Conservation (phyloP, 768 basidiomycete genomes). For the Hygrocybe punicea region DNA sequence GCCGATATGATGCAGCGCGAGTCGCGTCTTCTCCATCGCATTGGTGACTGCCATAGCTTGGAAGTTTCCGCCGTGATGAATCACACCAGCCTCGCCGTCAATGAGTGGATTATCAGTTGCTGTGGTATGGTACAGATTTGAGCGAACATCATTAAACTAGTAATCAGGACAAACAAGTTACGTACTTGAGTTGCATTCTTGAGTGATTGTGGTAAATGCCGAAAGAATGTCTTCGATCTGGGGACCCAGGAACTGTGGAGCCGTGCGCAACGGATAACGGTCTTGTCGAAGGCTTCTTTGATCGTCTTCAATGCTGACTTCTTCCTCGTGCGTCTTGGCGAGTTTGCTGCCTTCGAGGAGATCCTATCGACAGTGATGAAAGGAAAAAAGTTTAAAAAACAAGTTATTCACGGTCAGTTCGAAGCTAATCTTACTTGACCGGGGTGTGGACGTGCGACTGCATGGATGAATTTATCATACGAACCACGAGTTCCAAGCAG, state of each 20-base stretch:
- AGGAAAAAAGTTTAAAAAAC: neutral
- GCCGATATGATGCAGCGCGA: slow-evolving; percentile 65
- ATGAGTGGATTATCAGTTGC: slow-evolving; percentile 83
- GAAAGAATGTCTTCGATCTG: slow-evolving; percentile 71
- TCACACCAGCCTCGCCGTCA: slow-evolving; percentile 58
- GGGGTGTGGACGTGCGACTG: slow-evolving; percentile 69
- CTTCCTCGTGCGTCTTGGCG: slow-evolving; percentile 57
- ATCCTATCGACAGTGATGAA: slow-evolving; percentile 29
- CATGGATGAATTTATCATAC: slow-evolving; percentile 71
- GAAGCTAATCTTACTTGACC: slow-evolving; percentile 51
- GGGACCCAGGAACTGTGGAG: slow-evolving; percentile 77
- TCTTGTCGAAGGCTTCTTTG: slow-evolving; percentile 71
- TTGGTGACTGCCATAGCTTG: slow-evolving; percentile 75
- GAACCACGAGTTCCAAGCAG: slow-evolving; percentile 62
- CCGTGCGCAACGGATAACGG: slow-evolving; percentile 63
- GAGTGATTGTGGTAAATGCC: slow-evolving; percentile 55
- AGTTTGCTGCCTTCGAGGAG: slow-evolving; percentile 61
- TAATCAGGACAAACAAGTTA: slow-evolving; percentile 11
- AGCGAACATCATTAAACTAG: neutral
- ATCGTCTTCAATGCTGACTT: slow-evolving; percentile 63
- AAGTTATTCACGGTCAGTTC: neutral
- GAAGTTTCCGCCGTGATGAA: slow-evolving; percentile 86
- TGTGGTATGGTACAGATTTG: slow-evolving; percentile 26
- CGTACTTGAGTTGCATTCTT: slow-evolving; percentile 78
- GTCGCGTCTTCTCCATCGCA: slow-evolving; percentile 85